Evolutionary conservation across 768 basidiomycete species (phyloP).

Genomic region (Coprinopsis marcescibilis): DNA sequence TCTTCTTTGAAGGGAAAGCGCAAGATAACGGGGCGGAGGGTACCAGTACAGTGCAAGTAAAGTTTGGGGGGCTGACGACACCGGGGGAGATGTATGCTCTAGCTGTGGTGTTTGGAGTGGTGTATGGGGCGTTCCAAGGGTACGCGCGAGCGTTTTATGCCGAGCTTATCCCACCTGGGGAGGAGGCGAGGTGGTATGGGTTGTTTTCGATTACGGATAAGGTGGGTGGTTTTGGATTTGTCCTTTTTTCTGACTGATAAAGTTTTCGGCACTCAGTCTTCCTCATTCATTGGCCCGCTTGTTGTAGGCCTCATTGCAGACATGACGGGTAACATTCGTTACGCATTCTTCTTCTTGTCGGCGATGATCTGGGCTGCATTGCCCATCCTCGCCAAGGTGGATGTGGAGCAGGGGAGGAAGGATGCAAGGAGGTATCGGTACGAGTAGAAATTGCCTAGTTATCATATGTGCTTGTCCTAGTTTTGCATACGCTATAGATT

Average conservation of each 20-base stretch:
- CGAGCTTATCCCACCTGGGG: slow-evolving; percentile 78
- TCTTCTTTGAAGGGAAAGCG: slow-evolving; percentile 54
- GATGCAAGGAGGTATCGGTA: slow-evolving; percentile 39
- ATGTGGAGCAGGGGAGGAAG: slow-evolving; percentile 59
- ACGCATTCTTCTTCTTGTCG: slow-evolving; percentile 84
- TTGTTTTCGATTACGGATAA: slow-evolving; percentile 91
- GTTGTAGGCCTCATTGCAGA: slow-evolving; percentile 87
- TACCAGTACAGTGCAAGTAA: slow-evolving; percentile 14
- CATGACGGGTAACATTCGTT: slow-evolving; percentile 85
- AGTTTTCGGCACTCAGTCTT: slow-evolving; percentile 48
- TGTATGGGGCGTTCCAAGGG: slow-evolving; percentile 89
- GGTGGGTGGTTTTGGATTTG: slow-evolving; percentile 29
- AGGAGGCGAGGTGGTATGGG: slow-evolving; percentile 88
- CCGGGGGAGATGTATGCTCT: slow-evolving; percentile 82
- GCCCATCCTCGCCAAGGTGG: slow-evolving; percentile 66
- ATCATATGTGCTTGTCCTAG: too few species aligned
- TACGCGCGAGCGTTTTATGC: slow-evolving; percentile 86
- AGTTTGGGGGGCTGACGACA: slow-evolving; percentile 72
- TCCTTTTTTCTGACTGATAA: background rate
- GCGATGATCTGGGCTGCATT: slow-evolving; percentile 76
- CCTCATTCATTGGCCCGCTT: slow-evolving; percentile 87
- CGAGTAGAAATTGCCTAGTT: background rate
- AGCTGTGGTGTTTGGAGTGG: slow-evolving; percentile 74
- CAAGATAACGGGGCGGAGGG: slow-evolving; percentile 6
- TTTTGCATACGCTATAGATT: too few species aligned